Conservation (phyloP, 1,139 yeast species). For the Protomyces inundatus region DNA sequence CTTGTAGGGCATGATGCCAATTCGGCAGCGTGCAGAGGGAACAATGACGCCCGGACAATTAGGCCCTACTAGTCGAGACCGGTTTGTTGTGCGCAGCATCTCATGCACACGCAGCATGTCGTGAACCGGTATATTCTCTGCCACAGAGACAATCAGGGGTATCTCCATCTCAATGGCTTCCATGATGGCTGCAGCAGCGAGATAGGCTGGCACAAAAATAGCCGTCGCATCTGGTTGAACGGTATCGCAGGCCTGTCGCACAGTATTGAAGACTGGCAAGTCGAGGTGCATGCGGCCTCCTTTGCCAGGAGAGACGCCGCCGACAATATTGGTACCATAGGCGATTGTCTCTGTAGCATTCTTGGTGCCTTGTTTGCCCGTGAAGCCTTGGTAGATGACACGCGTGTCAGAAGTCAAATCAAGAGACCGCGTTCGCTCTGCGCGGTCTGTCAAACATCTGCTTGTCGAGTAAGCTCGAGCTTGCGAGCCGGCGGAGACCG, state of each 20-base stretch:
- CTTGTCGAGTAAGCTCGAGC: not conserved
- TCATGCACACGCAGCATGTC: conserved; percentile 15
- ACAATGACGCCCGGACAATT: conserved; percentile 22
- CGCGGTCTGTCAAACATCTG: not conserved
- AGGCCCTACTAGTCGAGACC: conserved; percentile 12
- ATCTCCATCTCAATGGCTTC: conserved; percentile 17
- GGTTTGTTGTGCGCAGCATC: not conserved
- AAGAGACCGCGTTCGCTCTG: not conserved
- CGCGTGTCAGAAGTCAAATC: conserved; percentile 9
- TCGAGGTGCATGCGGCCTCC: conserved; percentile 14
- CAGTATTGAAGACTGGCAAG: conserved; percentile 16
- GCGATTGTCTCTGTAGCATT: conserved; percentile 84
- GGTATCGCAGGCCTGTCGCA: not conserved
- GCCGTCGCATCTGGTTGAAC: conserved; percentile 22
- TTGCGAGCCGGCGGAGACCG: not conserved
- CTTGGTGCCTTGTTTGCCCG: conserved; percentile 96
- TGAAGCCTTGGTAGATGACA: conserved; percentile 51
- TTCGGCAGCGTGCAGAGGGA: conserved; percentile 4
- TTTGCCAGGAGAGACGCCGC: conserved; percentile 22
- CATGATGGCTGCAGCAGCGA: conserved; percentile 21
- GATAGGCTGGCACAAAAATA: conserved; percentile 20
- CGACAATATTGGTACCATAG: conserved; percentile 73
- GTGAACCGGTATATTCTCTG: conserved; percentile 17
- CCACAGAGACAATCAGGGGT: conserved; percentile 16
- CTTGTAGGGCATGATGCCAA: conserved; percentile 23